Evolutionary conservation across 2,329 filamentous ascomycete genomes (phyloP), one percentile per base, ranked within the genome.

Genomic region (Epichloe amarillans): DNA sequence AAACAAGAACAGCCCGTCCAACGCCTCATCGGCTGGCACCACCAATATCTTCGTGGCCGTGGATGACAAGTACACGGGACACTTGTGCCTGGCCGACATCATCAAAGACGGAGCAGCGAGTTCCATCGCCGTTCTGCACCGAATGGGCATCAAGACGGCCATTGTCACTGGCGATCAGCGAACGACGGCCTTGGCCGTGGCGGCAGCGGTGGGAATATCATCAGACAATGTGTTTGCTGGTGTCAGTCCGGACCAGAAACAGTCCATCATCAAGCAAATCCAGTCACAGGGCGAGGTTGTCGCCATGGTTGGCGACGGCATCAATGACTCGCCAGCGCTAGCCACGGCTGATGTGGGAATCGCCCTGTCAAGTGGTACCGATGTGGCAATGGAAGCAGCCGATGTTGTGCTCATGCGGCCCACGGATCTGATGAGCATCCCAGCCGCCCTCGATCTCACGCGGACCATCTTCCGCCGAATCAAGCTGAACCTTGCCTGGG

Each of bases 251-350:
- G 84, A 88, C 56, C 86, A 95, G 69, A 98, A 98, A 65, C 90
- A 94, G 64, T 73, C 77, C 30, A 94, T 97, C 58, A 77, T 98
- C 59, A 79, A 81, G 47, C 72, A 84, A 50, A 76, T 97, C 17
- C 88, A 96, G 69, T 72, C 75, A 0, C 67, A 74, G 47, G 88
- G 88, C 54, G 79, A 89, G 59, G 74, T 85, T 47, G 88, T 97
- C 26, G 93, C 88, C 58, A 98, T 98, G 93, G 90, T 97, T 14
- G 90, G 93, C 49, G 93, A 98, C 66, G 93, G 93, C 41, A 96
- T 98, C 76, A 98, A 98, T 68, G 93, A 98, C 71, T 95, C 89
- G 0, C 93, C 93, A 0, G 93, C 93, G 0, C 80, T 98, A 11
- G 93, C 89, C 0, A 95, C 89, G 0, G 90, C 93, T 11, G 83